Base-by-base conservation (phyloP, 2,329 filamentous ascomycete species). In the Colletotrichum sidae region DNA sequence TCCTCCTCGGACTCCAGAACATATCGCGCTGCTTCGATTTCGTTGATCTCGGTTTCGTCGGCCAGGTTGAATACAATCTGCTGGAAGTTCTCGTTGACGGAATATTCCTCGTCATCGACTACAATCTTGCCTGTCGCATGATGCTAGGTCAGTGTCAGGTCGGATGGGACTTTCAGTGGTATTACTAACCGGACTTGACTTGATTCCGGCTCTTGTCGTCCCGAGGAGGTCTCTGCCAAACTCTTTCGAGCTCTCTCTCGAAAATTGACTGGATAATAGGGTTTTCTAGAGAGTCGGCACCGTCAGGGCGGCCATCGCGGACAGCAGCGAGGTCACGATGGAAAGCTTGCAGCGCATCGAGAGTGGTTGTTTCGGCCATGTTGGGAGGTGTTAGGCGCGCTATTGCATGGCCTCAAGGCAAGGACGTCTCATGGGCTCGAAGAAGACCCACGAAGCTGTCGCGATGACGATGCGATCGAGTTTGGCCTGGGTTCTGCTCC, bases 31-130 rank as follows among this genome's bases (percentile, higher is more conserved):
- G 95, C 91, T 71, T 96, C 88, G 62, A 97, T 76, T 78, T 99
- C 96, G 78, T 99, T 94, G 56, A 99, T 84, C 72, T 97, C 90
- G 67, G 97, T 84, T 70, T 93, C 92, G 77, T 98, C 94, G 60
- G 95, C 92, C 42, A 99, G 84, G 71, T 93, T 88, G 38, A 97
- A 83, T 33, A 90, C 88, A 70, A 91, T 89, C 77, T 97, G 91
- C 74, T 95, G 89, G 78, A 99, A 98, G 68, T 93, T 90, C 60
- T 92, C 86, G 78, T 97, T 97, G 80, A 99, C 83, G 25, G 85
- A 82, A 77, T 93, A 98, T 72, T 94, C 88, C 39, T 88, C 85
- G 68, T 89, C 90, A 70, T 87, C 86, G 64, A 97, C 80, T 39
- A 82, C 88, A 70, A 98, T 84, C 75, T 92, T 94, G 63, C 92